A percentile compares a stretch with the other conserved stretches of the same genome.
These are phyloP conservation scores for Fusarium sp. DNA, from an alignment of 2,329 filamentous ascomycete genomes.

Conservation along the genomic window DNA sequence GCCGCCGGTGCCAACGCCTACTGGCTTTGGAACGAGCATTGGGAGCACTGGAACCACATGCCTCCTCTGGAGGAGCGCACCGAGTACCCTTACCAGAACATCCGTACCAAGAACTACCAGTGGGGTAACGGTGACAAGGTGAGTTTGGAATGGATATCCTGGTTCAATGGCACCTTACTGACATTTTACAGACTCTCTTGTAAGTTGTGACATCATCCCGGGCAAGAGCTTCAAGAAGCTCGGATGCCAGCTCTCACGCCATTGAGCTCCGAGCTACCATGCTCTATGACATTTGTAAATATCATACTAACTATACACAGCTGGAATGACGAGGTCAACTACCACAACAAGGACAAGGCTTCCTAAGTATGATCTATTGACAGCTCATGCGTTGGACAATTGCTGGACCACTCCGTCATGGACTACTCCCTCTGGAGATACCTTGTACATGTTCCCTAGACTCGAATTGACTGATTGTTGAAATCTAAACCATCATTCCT, in stretches of 20 bases:
- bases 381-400: slow-evolving; percentile 35
- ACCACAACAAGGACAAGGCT: slow-evolving; percentile 90
- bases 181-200: slow-evolving; percentile 62
- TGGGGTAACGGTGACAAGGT: slow-evolving; percentile 98
- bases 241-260: not conserved
- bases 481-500: not conserved
- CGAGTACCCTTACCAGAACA: slow-evolving; percentile 98
- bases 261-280: not conserved
- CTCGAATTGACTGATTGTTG: slow-evolving; percentile 44
- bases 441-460: slow-evolving; percentile 48
- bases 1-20: slow-evolving; percentile 84
- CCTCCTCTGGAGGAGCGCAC: slow-evolving; percentile 87
- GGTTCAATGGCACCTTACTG: slow-evolving; percentile 32
- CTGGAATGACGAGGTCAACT: slow-evolving; percentile 97
- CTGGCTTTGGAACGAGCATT: slow-evolving; percentile 93
- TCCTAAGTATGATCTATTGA: slow-evolving; percentile 48
- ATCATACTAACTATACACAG: slow-evolving; percentile 53
- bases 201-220: slow-evolving; percentile 40
- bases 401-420: slow-evolving; percentile 41
- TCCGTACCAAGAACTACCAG: slow-evolving; percentile 93
- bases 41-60: slow-evolving; percentile 92
- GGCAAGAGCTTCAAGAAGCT: slow-evolving; percentile 14
- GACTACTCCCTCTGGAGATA: slow-evolving; percentile 42
- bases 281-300: not conserved
- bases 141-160: slow-evolving; percentile 26